Evolutionary conservation across 2,329 filamentous ascomycete genomes (phyloP).

Genomic region (Hymenoscyphus albidus): DNA sequence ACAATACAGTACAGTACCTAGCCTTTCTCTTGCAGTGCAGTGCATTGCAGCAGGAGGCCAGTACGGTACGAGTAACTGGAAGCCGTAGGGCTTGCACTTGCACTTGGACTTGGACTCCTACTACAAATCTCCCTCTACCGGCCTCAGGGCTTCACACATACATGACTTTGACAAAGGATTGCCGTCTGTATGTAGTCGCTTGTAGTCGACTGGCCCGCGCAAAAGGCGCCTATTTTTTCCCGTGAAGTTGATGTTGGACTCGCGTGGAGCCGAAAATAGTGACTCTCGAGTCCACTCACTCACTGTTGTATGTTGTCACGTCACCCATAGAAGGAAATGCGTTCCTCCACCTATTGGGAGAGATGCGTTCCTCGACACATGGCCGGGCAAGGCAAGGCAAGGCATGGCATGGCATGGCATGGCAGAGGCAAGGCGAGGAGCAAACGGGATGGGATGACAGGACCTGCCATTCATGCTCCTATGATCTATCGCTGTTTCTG

Average conservation of each 20-base stretch:
- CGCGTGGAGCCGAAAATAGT: background rate
- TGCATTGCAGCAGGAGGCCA: background rate
- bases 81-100: no score
- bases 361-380: background rate
- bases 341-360: background rate
- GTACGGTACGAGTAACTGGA: no score
- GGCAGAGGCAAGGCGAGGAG: background rate
- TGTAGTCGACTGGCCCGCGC: background rate
- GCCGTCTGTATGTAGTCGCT: background rate
- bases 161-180: background rate
- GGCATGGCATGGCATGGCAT: background rate
- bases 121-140: no score
- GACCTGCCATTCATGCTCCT: background rate
- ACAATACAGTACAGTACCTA: constrained; percentile 4
- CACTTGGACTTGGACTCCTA: no score
- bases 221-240: background rate
- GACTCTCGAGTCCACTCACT: background rate
- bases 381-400: background rate
- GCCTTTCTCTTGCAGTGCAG: background rate
- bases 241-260: background rate
- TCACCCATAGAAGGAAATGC: background rate
- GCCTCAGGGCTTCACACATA: background rate
- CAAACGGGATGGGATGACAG: background rate
- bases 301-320: background rate
- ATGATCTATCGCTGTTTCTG: background rate